Evolutionary conservation across 495 filamentous ascomycete species (phyloP), one percentile per base, ranked within the genome.

Genomic region (Talaromyces proteolyticus): DNA sequence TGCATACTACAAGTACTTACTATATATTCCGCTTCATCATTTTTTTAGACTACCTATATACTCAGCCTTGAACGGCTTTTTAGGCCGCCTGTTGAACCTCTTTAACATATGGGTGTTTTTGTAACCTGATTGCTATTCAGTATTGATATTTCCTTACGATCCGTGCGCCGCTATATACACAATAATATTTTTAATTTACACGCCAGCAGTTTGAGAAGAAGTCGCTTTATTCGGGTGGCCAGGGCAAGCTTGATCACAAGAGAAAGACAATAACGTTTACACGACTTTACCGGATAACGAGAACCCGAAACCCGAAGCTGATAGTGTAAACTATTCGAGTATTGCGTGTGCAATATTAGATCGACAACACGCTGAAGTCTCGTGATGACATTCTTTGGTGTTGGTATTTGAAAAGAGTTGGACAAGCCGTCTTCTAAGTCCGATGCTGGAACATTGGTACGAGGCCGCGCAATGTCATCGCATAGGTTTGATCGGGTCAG

Each of bases 391-490:
- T 29, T n/a, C 8, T 4, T 18, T 23, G 18, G n/a, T 11, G 38
- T 34, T 47, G 22, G 21, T 39, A 24, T 17, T 11, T 18, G 14
- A 41, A 41, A 22, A 56, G 50, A 44, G 57, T 42, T 62, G 41
- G 45, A 63, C 57, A 43, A 53, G 51, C 62, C 50, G 55, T 60
- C 57, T 57, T 50, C 50, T 56, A 54, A n/a, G 46, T 60, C 56
- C 63, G 60, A 47, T 66, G 45, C 54, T 52, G 52, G 56, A 52
- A 53, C 57, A 49, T 58, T 41, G 51, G 55, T 26, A 53, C 49
- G 45, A 50, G 49, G 53, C 67, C 57, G 48, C 58, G 65, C 62
- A 48, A 69, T 72, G 64, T 57, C 57, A 59, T 71, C 60, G 53
- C 47, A 72, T 58, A 66, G 61, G 29, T 25, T 23, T 26, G 59